Evolutionary conservation across 2,329 filamentous ascomycete species (phyloP).

Genomic region (Fusarium robinianum): DNA sequence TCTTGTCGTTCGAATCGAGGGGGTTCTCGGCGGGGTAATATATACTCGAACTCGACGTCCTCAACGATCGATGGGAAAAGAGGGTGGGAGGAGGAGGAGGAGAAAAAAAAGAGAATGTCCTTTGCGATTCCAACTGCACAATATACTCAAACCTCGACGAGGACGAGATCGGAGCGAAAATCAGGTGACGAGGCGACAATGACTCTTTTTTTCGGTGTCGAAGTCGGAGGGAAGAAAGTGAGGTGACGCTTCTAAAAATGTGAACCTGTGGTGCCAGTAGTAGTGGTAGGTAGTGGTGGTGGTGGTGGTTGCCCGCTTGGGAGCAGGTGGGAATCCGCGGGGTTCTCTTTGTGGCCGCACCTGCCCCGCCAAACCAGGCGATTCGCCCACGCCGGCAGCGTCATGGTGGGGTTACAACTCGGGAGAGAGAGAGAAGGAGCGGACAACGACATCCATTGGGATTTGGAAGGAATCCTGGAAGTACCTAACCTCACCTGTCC

Average conservation of each 20-base stretch:
- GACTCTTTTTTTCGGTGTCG: constrained; percentile 29
- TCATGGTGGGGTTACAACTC: constrained; percentile 35
- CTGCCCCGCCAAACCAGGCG: constrained; percentile 33
- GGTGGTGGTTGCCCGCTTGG: constrained; percentile 19
- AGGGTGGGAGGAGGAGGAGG: constrained; percentile 5
- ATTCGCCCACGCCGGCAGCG: constrained; percentile 23
- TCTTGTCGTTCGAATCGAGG: constrained; percentile 5
- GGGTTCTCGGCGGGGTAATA: constrained; percentile 8
- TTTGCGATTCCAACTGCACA: too few relatives aligned
- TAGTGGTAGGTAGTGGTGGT: constrained; percentile 24
- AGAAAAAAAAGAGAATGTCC: constrained; percentile 11
- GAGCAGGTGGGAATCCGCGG: constrained; percentile 21
- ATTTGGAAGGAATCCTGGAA: background rate
- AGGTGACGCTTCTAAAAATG: constrained; percentile 35
- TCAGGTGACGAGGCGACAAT: constrained; percentile 27
- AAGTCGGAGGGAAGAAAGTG: constrained; percentile 20
- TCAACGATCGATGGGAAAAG: constrained; percentile 6
- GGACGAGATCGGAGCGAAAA: constrained; percentile 17
- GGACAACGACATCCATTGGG: too few relatives aligned
- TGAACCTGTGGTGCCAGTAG: constrained; percentile 22
- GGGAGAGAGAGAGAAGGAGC: constrained; percentile 4
- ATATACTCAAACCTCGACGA: constrained; percentile 2
- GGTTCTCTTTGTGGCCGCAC: constrained; percentile 28
- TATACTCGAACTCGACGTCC: constrained; percentile 10
- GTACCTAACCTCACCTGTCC: background rate